Percentiles rank a stretch among this genome's conserved stretches.
phyloP scores from a whole-genome alignment of 768 basidiomycete species.

The Kondoa malvinella region DNA sequence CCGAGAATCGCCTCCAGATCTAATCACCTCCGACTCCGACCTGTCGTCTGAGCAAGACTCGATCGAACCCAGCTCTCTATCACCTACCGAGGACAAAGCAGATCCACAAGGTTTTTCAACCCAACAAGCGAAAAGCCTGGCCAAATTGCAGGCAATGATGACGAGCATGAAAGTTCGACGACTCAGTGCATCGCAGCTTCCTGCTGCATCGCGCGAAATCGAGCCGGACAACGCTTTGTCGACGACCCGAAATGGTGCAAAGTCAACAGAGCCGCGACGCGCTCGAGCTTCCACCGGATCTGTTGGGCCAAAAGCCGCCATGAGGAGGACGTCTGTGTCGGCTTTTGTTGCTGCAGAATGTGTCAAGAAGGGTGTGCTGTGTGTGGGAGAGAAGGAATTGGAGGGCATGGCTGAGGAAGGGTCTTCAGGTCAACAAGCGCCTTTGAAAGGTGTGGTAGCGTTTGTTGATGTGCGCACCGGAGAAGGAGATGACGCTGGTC shows the following conservation, averaged over 20 bases:
- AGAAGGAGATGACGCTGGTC: constrained; percentile 63
- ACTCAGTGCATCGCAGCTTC: neutral
- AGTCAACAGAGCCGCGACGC: neutral
- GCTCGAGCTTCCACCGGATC: neutral
- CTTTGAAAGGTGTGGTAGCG: constrained; percentile 43
- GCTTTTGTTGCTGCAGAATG: constrained; percentile 46
- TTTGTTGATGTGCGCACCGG: constrained; percentile 66
- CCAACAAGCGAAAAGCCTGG: neutral
- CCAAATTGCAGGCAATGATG: constrained; percentile 1
- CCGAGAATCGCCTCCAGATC: too few relatives aligned
- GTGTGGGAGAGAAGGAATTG: neutral
- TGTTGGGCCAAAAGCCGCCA: neutral
- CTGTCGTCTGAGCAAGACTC: too few relatives aligned
- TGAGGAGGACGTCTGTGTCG: constrained; percentile 50
- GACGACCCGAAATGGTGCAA: neutral
- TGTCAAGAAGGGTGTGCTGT: neutral
- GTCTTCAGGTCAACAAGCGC: neutral
- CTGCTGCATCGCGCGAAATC: neutral
- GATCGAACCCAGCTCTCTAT: too few relatives aligned
- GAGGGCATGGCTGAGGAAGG: neutral
- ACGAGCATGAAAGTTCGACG: neutral
- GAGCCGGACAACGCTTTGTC: neutral
- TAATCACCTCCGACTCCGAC: too few relatives aligned
- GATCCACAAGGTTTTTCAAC: neutral
- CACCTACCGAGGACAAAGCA: too few relatives aligned